Conservation (phyloP, 2,329 filamentous ascomycete species). For the Xylariaceae sp. region DNA sequence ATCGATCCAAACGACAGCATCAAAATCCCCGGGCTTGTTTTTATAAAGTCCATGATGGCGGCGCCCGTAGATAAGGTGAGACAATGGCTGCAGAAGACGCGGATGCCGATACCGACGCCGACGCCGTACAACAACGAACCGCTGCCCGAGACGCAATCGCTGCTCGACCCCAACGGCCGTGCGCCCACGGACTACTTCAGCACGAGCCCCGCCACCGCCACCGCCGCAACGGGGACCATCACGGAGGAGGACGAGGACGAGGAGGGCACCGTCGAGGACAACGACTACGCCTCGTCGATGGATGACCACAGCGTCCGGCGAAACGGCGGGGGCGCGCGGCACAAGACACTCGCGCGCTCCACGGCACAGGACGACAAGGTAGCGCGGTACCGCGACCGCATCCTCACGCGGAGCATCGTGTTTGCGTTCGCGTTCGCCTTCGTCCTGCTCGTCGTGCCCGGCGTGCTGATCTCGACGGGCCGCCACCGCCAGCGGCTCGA, state of each 20-base stretch:
- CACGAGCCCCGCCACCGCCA: slow-evolving; percentile 16
- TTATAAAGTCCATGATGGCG: slow-evolving; percentile 56
- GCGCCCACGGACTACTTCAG: slow-evolving; percentile 35
- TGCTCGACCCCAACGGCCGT: slow-evolving; percentile 22
- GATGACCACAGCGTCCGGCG: slow-evolving; percentile 24
- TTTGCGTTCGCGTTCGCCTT: slow-evolving; percentile 62
- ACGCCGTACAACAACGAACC: too few relatives aligned
- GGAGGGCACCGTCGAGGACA: slow-evolving; percentile 1
- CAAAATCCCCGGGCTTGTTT: slow-evolving; percentile 65
- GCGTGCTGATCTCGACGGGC: slow-evolving; percentile 68
- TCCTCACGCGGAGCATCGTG: slow-evolving; percentile 57
- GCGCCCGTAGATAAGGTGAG: slow-evolving; percentile 55
- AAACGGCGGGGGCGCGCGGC: slow-evolving; percentile 51
- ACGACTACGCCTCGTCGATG: slow-evolving; percentile 52
- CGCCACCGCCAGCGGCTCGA: slow-evolving; percentile 68
- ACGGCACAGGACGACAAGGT: slow-evolving; percentile 52
- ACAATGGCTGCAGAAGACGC: slow-evolving; percentile 49
- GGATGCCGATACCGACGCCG: slow-evolving; percentile 9
- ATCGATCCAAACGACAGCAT: slow-evolving; percentile 67
- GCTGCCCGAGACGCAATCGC: slow-evolving; percentile 31
- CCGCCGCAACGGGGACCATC: slow-evolving; percentile 25
- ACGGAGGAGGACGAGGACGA: slow-evolving; percentile 45
- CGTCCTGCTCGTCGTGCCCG: slow-evolving; percentile 65
- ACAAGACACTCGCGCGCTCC: slow-evolving; percentile 52
- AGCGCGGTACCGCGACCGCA: slow-evolving; percentile 53